phyloP scores from a whole-genome alignment of 108 stramenopile genomes.

The Skeletonema tropicum region DNA sequence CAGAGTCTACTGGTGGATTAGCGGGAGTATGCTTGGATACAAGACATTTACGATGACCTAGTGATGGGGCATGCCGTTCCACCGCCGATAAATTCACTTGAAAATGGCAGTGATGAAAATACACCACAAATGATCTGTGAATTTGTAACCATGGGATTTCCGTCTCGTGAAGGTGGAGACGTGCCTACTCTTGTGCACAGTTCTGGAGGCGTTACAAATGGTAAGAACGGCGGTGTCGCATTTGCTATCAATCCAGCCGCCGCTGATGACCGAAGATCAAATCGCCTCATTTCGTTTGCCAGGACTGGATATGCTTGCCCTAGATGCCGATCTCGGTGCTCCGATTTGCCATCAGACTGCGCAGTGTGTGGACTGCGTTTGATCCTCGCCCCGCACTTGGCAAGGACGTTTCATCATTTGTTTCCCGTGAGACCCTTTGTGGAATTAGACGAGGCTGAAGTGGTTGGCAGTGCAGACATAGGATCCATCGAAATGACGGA shows the following conservation, averaged over 20 bases:
- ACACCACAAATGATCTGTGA: constrained; percentile 59
- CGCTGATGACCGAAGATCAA: constrained; percentile 46
- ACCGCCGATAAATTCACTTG: constrained; percentile 52
- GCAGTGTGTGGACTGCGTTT: constrained; percentile 89
- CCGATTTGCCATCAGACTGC: constrained; percentile 84
- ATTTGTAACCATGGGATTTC: constrained; percentile 89
- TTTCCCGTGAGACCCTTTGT: constrained; percentile 89
- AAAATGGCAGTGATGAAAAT: constrained; percentile 11
- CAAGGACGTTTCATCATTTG: constrained; percentile 91
- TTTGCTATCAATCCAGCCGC: constrained; percentile 44
- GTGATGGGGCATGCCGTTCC: constrained; percentile 72
- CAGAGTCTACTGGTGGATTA: constrained; percentile 76
- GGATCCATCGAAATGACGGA: constrained; percentile 3
- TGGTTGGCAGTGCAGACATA: constrained; percentile 1
- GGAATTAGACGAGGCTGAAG: constrained; percentile 58
- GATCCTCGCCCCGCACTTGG: constrained; percentile 85
- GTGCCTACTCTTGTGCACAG: constrained; percentile 76
- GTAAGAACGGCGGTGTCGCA: constrained; percentile 46
- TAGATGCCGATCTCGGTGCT: constrained; percentile 73
- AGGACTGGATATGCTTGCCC: constrained; percentile 84
- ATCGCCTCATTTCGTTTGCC: constrained; percentile 56
- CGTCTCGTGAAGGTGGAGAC: constrained; percentile 65
- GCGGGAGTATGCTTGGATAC: constrained; percentile 80
- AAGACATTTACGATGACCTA: constrained; percentile 74
- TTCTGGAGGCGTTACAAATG: constrained; percentile 43